Conservation (phyloP, 2,329 filamentous ascomycete species). For the Beauveria australis region DNA sequence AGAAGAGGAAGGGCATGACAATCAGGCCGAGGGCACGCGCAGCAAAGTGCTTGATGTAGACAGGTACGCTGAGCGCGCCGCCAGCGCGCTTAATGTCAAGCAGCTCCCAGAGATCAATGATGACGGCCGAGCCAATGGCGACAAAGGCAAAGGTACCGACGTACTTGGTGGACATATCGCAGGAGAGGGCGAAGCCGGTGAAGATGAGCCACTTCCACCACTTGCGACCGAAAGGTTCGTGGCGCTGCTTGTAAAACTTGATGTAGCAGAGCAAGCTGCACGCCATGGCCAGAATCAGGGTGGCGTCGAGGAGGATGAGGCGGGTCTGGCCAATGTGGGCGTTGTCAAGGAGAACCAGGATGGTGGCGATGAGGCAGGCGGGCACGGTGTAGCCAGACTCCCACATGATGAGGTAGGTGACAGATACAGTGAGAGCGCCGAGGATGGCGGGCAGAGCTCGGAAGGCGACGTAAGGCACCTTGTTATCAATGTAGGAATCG, state of each 20-base stretch:
- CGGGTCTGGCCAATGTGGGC: conserved; percentile 95
- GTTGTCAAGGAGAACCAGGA: conserved; percentile 89
- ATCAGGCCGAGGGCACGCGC: conserved; percentile 83
- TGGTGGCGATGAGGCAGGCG: conserved; percentile 78
- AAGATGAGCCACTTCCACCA: conserved; percentile 99
- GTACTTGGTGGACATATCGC: conserved; percentile 98
- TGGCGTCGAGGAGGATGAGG: conserved; percentile 89
- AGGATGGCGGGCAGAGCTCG: conserved; percentile 86
- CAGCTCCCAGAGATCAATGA: conserved; percentile 92
- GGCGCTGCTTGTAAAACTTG: conserved; percentile 93
- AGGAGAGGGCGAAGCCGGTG: conserved; percentile 89
- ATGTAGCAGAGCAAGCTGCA: conserved; percentile 90
- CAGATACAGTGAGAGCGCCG: conserved; percentile 87
- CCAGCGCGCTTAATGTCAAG: conserved; percentile 79
- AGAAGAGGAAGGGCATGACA: conserved; percentile 90
- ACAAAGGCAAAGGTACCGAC: conserved; percentile 95
- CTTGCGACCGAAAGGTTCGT: conserved; percentile 82
- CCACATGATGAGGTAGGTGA: conserved; percentile 98
- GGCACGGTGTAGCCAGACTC: conserved; percentile 96
- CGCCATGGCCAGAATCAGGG: conserved; percentile 91
- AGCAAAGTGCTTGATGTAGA: conserved; percentile 83
- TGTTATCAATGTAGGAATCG: conserved; percentile 94
- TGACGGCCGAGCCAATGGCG: conserved; percentile 87
- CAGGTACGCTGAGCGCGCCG: conserved; percentile 68
- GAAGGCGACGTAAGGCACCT: conserved; percentile 94